A percentile compares a stretch with the other conserved stretches of the same genome.
These are phyloP conservation scores for Pythium aphanidermatum DNA, from an alignment of 352 stramenopile genomes.

Conservation along the genomic window DNA sequence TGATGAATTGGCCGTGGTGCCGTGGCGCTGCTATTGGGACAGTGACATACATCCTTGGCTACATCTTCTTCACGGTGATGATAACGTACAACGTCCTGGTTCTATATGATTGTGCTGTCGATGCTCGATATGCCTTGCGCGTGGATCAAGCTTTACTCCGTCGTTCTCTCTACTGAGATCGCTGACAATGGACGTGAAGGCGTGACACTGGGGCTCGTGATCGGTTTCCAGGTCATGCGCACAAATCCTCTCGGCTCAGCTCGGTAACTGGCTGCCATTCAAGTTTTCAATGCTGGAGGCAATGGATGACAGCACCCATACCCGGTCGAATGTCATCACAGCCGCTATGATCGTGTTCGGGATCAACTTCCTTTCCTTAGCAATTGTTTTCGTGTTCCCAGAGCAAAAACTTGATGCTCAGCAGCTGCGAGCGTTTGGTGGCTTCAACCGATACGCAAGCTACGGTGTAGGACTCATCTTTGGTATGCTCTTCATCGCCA, in stretches of 20 bases:
- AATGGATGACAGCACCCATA: background rate
- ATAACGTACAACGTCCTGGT: slow-evolving; percentile 36
- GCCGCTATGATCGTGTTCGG: slow-evolving; percentile 7
- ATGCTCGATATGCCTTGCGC: slow-evolving; percentile 30
- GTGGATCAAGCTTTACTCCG: slow-evolving; percentile 33
- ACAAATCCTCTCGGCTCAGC: slow-evolving; percentile 21
- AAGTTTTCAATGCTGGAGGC: slow-evolving; percentile 4
- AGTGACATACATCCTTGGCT: slow-evolving; percentile 23
- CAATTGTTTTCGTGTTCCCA: slow-evolving; percentile 10
- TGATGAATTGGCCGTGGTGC: slow-evolving; percentile 36
- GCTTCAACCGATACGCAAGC: slow-evolving; percentile 25
- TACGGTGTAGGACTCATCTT: slow-evolving; percentile 24
- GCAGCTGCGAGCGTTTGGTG: slow-evolving; percentile 17
- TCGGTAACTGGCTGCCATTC: slow-evolving; percentile 23
- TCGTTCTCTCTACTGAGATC: slow-evolving; percentile 47
- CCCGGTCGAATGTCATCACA: slow-evolving; percentile 2
- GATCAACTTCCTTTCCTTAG: slow-evolving; percentile 15
- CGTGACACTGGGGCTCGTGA: slow-evolving; percentile 39
- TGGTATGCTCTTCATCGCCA: slow-evolving; percentile 28
- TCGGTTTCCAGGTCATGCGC: slow-evolving; percentile 40
- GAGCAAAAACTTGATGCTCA: slow-evolving; percentile 24
- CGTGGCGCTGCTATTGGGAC: slow-evolving; percentile 24
- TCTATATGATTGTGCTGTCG: slow-evolving; percentile 27
- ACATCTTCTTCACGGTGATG: slow-evolving; percentile 24
- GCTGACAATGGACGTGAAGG: slow-evolving; percentile 43